A percentile compares a stretch with the other conserved stretches of the same genome.
These are phyloP conservation scores for Exophiala phaeomuriformis DNA, from an alignment of 2,329 filamentous ascomycete species.

Conservation along the genomic window DNA sequence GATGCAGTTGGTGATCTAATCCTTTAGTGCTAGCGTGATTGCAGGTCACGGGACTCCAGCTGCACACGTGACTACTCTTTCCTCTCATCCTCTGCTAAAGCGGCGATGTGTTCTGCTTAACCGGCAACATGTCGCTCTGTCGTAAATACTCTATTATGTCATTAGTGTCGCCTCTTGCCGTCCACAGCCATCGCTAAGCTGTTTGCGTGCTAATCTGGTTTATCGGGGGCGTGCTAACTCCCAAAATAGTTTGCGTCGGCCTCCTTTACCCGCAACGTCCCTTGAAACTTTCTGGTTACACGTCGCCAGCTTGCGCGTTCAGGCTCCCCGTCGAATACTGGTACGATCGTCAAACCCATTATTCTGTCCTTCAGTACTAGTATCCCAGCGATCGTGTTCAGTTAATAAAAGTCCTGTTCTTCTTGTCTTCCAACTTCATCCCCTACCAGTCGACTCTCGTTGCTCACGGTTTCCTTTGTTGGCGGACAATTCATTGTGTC, in stretches of 20 bases:
- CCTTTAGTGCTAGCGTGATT: background rate
- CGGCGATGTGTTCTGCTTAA: too few species aligned
- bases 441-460: background rate
- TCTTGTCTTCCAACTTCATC: background rate
- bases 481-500: constrained; percentile 1
- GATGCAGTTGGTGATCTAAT: constrained; percentile 6
- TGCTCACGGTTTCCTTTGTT: background rate
- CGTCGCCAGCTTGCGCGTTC: constrained; percentile 2
- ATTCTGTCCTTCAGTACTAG: too few species aligned
- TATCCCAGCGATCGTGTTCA: background rate
- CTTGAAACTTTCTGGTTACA: background rate
- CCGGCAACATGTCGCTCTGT: too few species aligned
- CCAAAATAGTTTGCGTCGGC: background rate
- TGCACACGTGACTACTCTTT: too few species aligned
- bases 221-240: background rate
- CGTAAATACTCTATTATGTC: too few species aligned
- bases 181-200: too few species aligned
- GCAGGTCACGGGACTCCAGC: background rate
- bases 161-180: too few species aligned
- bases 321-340: background rate
- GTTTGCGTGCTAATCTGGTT: background rate
- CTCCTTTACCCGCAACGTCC: background rate
- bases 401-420: background rate
- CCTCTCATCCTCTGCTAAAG: too few species aligned
- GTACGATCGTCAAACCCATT: too few species aligned